Percentiles rank a stretch among this genome's conserved stretches.
Conservation (phyloP, 2,329 filamentous ascomycete genomes). For the Verticillium klebahnii region DNA sequence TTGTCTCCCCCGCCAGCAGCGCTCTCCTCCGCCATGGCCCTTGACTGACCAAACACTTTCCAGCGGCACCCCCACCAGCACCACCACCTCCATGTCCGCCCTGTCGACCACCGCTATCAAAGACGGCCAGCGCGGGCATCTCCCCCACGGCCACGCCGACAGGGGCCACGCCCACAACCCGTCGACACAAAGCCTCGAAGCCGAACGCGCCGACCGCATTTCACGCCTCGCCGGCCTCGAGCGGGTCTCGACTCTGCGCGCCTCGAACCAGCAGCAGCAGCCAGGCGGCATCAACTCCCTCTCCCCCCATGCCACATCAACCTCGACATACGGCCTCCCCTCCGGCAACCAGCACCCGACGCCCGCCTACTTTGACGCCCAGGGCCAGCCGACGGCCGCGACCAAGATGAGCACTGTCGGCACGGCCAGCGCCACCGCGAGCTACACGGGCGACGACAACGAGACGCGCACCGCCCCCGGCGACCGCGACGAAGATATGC, state of each 20-base stretch:
- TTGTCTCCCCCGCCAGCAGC: slow-evolving; percentile 32
- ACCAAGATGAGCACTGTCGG: slow-evolving; percentile 89
- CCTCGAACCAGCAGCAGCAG: slow-evolving; percentile 23
- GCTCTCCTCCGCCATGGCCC: neutral
- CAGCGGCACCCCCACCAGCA: slow-evolving; percentile 89
- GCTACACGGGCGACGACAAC: slow-evolving; percentile 53
- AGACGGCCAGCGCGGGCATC: slow-evolving; percentile 84
- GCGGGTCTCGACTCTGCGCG: slow-evolving; percentile 72
- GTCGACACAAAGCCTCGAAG: slow-evolving; percentile 73
- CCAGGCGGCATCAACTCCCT: slow-evolving; percentile 29
- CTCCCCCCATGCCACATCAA: slow-evolving; percentile 46
- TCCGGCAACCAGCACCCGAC: slow-evolving; percentile 34
- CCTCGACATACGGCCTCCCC: slow-evolving; percentile 39
- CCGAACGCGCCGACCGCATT: slow-evolving; percentile 91
- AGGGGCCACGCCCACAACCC: slow-evolving; percentile 55
- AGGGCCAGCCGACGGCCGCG: slow-evolving; percentile 59
- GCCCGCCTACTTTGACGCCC: slow-evolving; percentile 77
- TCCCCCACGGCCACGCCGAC: slow-evolving; percentile 52
- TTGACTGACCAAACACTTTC: slow-evolving; percentile 12
- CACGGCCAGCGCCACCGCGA: slow-evolving; percentile 82
- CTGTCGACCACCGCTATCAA: slow-evolving; percentile 94
- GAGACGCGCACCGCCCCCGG: slow-evolving; percentile 47
- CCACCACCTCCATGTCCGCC: slow-evolving; percentile 85
- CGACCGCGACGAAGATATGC: slow-evolving; percentile 60
- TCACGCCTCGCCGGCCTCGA: slow-evolving; percentile 91